A percentile compares a stretch with the other conserved stretches of the same genome.
Evolutionary conservation across 139 green algal species (phyloP).

Genomic region (Volvox africanus): DNA sequence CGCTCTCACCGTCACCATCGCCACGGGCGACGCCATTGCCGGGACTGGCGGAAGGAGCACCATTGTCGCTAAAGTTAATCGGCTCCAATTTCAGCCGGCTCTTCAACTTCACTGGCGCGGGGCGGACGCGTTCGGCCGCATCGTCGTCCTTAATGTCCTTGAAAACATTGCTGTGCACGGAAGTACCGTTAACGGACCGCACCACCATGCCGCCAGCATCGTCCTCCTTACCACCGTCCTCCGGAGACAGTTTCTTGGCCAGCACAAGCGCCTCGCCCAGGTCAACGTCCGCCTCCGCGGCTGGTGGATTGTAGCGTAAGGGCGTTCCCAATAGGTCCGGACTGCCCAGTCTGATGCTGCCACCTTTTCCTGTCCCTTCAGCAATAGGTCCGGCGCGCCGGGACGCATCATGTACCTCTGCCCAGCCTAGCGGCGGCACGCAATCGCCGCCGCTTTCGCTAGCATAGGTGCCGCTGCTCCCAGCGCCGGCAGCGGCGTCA

Average conservation of each 20-base stretch:
- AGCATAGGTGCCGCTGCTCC: background rate
- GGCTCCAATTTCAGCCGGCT: background rate
- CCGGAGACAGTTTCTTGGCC: background rate
- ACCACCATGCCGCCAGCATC: background rate
- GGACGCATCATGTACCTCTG: background rate
- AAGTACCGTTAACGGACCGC: slow-evolving; percentile 38
- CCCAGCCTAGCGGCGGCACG: background rate
- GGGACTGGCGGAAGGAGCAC: too few species aligned
- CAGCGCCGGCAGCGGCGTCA: background rate
- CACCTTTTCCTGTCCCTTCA: background rate
- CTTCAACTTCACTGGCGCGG: background rate
- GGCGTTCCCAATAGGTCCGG: background rate
- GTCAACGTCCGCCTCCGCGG: slow-evolving; percentile 8
- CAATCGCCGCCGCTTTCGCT: background rate
- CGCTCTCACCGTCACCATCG: background rate
- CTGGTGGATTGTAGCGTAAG: background rate
- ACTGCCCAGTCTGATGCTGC: background rate
- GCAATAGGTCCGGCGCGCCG: background rate
- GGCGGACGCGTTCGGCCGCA: background rate
- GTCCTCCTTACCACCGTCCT: background rate
- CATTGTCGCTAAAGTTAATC: background rate
- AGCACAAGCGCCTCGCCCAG: background rate
- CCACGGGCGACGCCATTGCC: too few species aligned
- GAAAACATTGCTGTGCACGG: slow-evolving; percentile 38
- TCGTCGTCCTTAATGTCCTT: slow-evolving; percentile 25